Base-by-base conservation (phyloP, 2,329 filamentous ascomycete species). In the Didymella arachidicola region DNA sequence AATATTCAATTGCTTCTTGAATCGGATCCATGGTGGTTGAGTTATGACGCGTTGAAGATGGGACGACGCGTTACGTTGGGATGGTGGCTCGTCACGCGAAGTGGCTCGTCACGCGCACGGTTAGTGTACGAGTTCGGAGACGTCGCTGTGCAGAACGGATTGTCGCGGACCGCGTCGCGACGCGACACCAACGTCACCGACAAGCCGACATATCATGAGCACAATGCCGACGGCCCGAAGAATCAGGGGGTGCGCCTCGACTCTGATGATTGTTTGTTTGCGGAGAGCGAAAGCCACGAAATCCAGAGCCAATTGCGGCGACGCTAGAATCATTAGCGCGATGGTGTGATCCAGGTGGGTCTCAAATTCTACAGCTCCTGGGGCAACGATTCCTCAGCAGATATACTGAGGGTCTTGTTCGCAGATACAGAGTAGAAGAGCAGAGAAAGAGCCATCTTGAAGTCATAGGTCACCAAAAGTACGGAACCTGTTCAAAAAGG, bases 261-360 rank as follows among this genome's bases (percentile, higher is more conserved):
- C 41, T 36, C 50, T 46, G 50, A 54, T 42, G 32, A 42, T 59
- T 41, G 19, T 51, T 51, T 54, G 56, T 54, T 59, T 50, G 46
- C 56, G 41, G 39, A 45, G 45, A 49, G 32, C 29, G 8, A 6
- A 45, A 42, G n/a, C 50, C 39, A 27, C 12, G 22, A 42, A 3
- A 38, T 41, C 19, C 14, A 46, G 44, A 50, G 38, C 50, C 51
- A 45, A 42, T 46, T 46, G 56, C 45, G 51, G 27, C 45, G 34
- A 51, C 56, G 56, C 50, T 59, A 59, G 16, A 30, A 5, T 3
- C 8, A 27, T 22, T 59, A 59, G 56, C 56, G 56, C 34, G 45
- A 59, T 50, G 56, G 45, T 38, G 56, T 59, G 56, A 59, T 59
- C 41, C 30, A 32, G 11, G 56, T 43, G 50, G 48, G 55, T 53